Percentiles rank a stretch among this genome's conserved stretches.
These are phyloP conservation scores for Gnetum montanum DNA, from an alignment of 75 land plant species.

Conservation along the genomic window DNA sequence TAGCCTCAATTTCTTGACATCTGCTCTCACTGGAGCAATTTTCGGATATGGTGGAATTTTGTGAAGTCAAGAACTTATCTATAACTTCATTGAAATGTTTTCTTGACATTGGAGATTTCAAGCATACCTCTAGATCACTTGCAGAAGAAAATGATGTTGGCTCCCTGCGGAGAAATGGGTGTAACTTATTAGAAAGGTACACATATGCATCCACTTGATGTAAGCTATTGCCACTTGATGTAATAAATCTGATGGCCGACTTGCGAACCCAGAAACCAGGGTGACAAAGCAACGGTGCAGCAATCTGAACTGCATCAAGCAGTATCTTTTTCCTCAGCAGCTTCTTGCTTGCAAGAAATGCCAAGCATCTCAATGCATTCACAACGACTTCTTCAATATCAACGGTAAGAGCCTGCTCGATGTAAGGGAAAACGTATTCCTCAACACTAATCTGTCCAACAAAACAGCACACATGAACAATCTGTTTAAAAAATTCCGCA, in stretches of 20 bases:
- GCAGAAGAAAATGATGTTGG: conserved; percentile 78
- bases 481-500: conserved; percentile 82
- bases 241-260: conserved; percentile 75
- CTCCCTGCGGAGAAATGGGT: conserved; percentile 78
- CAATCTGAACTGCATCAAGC: conserved; percentile 69
- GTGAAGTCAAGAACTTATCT: conserved; percentile 50
- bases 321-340: conserved; percentile 69
- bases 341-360: conserved; percentile 55
- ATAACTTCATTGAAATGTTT: conserved; percentile 57
- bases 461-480: conserved; percentile 87
- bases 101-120: conserved; percentile 82
- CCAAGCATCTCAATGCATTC: conserved; percentile 87
- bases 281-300: conserved; percentile 79
- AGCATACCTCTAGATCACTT: conserved; percentile 61
- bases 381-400: conserved; percentile 84
- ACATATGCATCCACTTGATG: conserved; percentile 87
- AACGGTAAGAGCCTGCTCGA: conserved; percentile 89
- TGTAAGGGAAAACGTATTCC: conserved; percentile 91
- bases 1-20: conserved; percentile 48
- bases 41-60: conserved; percentile 20
- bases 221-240: conserved; percentile 72
- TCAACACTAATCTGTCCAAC: conserved; percentile 96
- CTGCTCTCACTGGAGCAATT: conserved; percentile 61
- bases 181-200: conserved; percentile 67
- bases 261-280: conserved; percentile 95